Evolutionary conservation across 345 rosid species (phyloP), one percentile per base, ranked within the genome.

Genomic region (thale cress (Arabidopsis thaliana)): DNA sequence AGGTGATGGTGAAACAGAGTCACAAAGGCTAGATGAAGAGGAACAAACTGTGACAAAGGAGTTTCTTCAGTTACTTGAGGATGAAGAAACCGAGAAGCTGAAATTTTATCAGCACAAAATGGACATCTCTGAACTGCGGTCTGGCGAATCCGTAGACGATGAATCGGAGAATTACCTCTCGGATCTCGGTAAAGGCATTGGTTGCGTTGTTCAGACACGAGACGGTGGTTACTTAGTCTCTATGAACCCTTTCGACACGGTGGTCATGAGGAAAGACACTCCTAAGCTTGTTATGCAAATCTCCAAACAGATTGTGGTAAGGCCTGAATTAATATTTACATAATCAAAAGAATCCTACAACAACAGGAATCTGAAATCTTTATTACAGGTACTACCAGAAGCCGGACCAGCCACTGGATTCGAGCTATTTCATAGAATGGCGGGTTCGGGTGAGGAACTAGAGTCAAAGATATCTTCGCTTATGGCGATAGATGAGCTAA

Each of bases 281-380:
- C 98, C 97, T 28, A 94, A 88, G 65, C 77, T 94, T 52, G 98
- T 97, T 8, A 87, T 91, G 97, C 98, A 94, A 83, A 67, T 94
- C 58, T 90, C 98, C 3, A 94, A 87, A 79, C 92, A 93, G 51
- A 40, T 91, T 77, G 86, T 90, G 41, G 80, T 90, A 62, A 82
- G 81, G 44, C 44, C 75, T 9, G 42, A 78, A 9, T 56, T 73
- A 55, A 73, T 83, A 30, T 20, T 38, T 25, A 0, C 5, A 7
- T 13, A 7, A 67, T 28, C 50, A 41, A 38, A 24, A 37, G 4
- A 2, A 8, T 23, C 8, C 5, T 36, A 16, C 37, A 16, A 38
- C 20, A 10, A 13, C 61, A 23, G 3, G 50, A 68, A 40, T 53
- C 49, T 49, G 4, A 52, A 68, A 55, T 14, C 4, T 52, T 6